phyloP scores from a whole-genome alignment of 208 protist genomes.

The Trichomonas gallinae region DNA sequence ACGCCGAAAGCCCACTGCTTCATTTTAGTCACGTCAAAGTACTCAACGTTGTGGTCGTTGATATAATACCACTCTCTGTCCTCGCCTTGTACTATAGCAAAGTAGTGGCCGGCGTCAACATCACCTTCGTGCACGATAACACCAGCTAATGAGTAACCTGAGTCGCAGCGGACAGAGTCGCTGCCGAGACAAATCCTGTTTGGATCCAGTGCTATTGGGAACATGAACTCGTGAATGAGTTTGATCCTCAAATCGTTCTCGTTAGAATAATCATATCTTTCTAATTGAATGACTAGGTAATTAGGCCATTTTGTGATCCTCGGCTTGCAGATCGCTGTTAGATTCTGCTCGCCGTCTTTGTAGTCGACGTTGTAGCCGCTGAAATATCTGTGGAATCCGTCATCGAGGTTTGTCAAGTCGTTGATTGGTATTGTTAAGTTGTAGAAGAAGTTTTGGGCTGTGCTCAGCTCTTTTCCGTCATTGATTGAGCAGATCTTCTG shows the following conservation, averaged over 20 bases:
- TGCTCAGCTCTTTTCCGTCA: neutral
- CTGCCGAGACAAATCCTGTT: neutral
- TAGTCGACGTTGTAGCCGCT: neutral
- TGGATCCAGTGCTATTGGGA: neutral
- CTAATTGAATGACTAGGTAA: neutral
- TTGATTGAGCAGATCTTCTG: neutral
- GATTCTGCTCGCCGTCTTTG: neutral
- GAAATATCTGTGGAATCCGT: neutral
- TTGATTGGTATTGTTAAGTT: neutral
- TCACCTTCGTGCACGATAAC: neutral
- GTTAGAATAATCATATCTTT: neutral
- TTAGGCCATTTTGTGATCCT: neutral
- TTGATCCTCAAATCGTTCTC: neutral
- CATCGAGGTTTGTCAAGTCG: neutral
- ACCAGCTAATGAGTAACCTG: neutral
- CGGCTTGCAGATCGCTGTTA: neutral
- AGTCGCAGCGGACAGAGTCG: neutral
- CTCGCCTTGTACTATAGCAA: neutral
- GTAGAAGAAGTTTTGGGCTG: neutral
- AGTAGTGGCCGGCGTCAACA: neutral
- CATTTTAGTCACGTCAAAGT: neutral
- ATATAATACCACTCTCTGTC: conserved; percentile 9
- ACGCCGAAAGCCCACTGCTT: neutral
- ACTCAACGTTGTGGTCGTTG: neutral
- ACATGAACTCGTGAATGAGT: neutral